Percentiles rank a stretch among this genome's conserved stretches.
Evolutionary conservation across 257 asterid genomes (phyloP).

Genomic region (Vinca minor): DNA sequence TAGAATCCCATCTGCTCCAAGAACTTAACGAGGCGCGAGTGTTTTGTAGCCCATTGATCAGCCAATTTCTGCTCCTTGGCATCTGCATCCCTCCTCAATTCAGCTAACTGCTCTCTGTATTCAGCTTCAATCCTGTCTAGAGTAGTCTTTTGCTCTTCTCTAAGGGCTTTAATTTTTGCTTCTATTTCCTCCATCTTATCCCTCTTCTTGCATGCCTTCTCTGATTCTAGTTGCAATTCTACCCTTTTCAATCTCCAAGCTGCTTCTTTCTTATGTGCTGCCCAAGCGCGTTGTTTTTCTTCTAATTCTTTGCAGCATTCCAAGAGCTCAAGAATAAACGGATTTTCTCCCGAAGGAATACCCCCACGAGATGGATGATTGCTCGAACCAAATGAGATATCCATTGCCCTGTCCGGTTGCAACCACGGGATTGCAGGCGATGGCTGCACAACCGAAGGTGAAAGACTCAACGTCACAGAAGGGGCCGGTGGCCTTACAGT

Average conservation of each 20-base stretch:
- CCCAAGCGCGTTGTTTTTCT: slow-evolving; percentile 73
- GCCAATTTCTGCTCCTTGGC: slow-evolving; percentile 81
- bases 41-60: slow-evolving; percentile 86
- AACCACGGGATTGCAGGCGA: slow-evolving; percentile 45
- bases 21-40: slow-evolving; percentile 51
- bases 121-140: slow-evolving; percentile 73
- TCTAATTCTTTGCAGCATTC: slow-evolving; percentile 79
- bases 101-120: slow-evolving; percentile 65
- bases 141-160: slow-evolving; percentile 60
- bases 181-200: slow-evolving; percentile 80
- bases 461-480: slow-evolving; percentile 11
- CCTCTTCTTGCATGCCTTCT: slow-evolving; percentile 62
- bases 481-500: slow-evolving; percentile 33
- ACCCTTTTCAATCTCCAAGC: slow-evolving; percentile 79
- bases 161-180: slow-evolving; percentile 58
- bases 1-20: slow-evolving; percentile 68
- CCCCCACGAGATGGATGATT: slow-evolving; percentile 27
- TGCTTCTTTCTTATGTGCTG: slow-evolving; percentile 71
- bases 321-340: slow-evolving; percentile 38
- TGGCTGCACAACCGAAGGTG: slow-evolving; percentile 44
- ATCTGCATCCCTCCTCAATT: slow-evolving; percentile 81
- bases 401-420: too few species aligned
- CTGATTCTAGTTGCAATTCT: slow-evolving; percentile 74
- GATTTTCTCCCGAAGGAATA: slow-evolving; percentile 28
- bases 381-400: too few species aligned